Percentiles rank a stretch among this genome's conserved stretches.
Conservation (phyloP, 208 protist species). For the Phytomonas sp. region DNA sequence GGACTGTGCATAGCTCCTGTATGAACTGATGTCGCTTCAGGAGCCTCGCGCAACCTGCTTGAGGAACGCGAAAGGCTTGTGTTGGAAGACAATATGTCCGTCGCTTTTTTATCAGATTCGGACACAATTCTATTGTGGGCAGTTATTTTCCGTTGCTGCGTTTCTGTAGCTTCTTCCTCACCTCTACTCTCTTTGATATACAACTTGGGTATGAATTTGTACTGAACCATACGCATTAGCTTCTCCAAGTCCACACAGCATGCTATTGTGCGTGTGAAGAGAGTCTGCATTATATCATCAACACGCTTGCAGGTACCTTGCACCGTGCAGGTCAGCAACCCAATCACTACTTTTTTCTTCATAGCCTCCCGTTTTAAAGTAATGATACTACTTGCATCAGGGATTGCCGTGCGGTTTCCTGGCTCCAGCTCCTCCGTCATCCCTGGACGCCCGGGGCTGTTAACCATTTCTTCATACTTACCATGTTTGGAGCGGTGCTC, state of each 20-base stretch:
- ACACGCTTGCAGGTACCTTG: slow-evolving; percentile 35
- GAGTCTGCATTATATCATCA: slow-evolving; percentile 27
- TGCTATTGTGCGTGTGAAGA: slow-evolving; percentile 31
- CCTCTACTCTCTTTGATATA: not conserved
- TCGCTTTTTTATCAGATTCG: not conserved
- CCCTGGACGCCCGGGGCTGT: slow-evolving; percentile 9
- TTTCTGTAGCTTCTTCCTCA: not conserved
- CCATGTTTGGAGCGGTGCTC: not conserved
- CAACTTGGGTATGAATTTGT: slow-evolving; percentile 20
- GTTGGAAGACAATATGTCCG: not conserved
- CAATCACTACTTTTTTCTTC: slow-evolving; percentile 5
- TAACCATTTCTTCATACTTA: not conserved
- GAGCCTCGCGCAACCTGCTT: not conserved
- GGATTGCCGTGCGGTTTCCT: slow-evolving; percentile 3
- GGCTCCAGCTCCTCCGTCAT: not conserved
- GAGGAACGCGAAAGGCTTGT: not conserved
- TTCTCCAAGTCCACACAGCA: slow-evolving; percentile 57
- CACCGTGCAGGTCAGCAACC: slow-evolving; percentile 19
- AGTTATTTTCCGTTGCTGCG: not conserved
- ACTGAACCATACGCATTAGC: slow-evolving; percentile 39
- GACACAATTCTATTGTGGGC: not conserved
- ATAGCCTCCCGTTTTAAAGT: slow-evolving; percentile 7
- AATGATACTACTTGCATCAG: not conserved
- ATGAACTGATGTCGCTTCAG: not conserved
- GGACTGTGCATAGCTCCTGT: not conserved